Percentiles rank a stretch among this genome's conserved stretches.
Conservation (phyloP, 495 filamentous ascomycete species). For the Lepraria neglecta region DNA sequence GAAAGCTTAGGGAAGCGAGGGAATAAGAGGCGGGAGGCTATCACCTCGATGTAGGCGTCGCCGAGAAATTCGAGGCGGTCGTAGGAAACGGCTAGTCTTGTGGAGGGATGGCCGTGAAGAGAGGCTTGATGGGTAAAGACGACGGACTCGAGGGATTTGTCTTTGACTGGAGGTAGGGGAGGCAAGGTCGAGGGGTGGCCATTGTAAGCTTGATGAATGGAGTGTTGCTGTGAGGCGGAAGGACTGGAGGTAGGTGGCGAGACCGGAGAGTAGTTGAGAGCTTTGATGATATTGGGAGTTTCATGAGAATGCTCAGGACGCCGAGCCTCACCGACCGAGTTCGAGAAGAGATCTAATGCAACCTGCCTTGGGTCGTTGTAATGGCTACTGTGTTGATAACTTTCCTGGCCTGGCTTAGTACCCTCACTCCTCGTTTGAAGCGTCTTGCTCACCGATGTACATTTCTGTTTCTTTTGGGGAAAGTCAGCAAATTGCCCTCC, state of each 20-base stretch:
- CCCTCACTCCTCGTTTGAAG: neutral
- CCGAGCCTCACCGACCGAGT: too few species aligned
- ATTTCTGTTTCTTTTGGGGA: neutral
- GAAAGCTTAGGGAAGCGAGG: slow-evolving; percentile 52
- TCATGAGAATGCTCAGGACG: too few species aligned
- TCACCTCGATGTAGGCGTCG: slow-evolving; percentile 66
- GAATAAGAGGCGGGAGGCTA: slow-evolving; percentile 59
- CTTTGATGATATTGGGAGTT: neutral
- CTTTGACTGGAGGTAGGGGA: slow-evolving; percentile 51
- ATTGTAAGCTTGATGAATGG: neutral
- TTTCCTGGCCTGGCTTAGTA: neutral
- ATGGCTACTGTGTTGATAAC: too few species aligned
- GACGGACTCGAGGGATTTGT: slow-evolving; percentile 50
- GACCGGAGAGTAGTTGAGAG: neutral
- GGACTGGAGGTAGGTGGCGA: too few species aligned
- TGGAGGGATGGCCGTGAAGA: slow-evolving; percentile 29
- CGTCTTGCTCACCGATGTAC: neutral
- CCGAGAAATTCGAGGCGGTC: slow-evolving; percentile 71
- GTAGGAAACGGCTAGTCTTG: slow-evolving; percentile 42
- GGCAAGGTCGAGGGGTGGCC: slow-evolving; percentile 33
- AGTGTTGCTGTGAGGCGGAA: neutral
- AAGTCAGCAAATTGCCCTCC: neutral
- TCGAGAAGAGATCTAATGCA: too few species aligned
- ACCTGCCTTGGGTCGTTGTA: too few species aligned
- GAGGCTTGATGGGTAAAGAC: slow-evolving; percentile 63